These are phyloP conservation scores for Leccinum aurantiacum DNA, from an alignment of 768 basidiomycete species.

Conservation along the genomic window DNA sequence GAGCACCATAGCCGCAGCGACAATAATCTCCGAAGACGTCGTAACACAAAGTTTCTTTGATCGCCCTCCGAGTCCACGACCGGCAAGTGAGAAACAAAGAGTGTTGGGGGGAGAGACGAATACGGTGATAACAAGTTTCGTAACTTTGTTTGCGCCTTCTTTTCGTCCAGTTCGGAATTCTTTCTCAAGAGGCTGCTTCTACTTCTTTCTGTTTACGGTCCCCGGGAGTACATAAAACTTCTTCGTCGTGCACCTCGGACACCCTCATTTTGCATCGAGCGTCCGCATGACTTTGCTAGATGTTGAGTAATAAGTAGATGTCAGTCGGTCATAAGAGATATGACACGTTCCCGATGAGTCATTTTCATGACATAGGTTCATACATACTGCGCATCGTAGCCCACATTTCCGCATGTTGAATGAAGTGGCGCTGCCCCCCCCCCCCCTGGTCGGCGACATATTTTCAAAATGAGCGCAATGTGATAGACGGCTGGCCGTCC, in stretches of 20 bases:
- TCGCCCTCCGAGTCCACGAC: not conserved
- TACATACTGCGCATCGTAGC: not conserved
- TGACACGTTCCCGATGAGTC: not conserved
- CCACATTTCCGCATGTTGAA: not conserved
- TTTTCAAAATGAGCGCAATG: not conserved
- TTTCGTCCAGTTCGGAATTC: not conserved
- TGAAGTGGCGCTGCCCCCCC: too few relatives aligned
- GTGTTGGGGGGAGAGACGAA: not conserved
- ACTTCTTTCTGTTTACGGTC: not conserved
- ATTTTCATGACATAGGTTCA: not conserved
- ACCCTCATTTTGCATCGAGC: not conserved
- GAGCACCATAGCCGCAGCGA: too few relatives aligned
- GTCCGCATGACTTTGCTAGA: not conserved
- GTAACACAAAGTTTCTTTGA: not conserved
- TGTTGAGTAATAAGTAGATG: not conserved
- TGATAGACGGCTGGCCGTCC: not conserved
- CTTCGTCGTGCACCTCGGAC: constrained; percentile 5
- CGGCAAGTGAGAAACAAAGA: not conserved
- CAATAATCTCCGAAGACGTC: not conserved
- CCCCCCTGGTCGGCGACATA: not conserved
- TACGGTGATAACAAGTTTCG: not conserved
- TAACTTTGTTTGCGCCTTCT: not conserved
- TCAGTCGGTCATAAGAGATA: not conserved
- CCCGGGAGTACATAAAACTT: not conserved
- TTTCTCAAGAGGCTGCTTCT: not conserved